phyloP scores from a whole-genome alignment of 1,139 yeast genomes.

The Pichia terricola region DNA sequence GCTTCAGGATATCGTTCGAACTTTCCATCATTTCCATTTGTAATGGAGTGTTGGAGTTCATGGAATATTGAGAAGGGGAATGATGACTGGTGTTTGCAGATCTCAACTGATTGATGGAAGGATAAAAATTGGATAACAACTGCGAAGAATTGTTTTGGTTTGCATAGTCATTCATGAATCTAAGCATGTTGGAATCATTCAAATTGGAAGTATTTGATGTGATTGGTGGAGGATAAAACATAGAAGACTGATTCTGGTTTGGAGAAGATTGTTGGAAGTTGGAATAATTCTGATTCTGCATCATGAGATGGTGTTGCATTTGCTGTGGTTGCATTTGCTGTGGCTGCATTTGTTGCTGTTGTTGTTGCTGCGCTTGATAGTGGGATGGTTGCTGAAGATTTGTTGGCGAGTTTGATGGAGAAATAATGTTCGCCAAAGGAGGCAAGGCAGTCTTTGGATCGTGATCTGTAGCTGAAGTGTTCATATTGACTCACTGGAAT shows the following conservation, averaged over 20 bases:
- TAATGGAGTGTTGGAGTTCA: neutral
- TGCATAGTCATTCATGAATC: slow-evolving; percentile 7
- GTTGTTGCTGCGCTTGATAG: slow-evolving; percentile 6
- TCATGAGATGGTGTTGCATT: slow-evolving; percentile 6
- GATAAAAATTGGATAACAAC: slow-evolving; percentile 3
- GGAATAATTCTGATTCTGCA: too few relatives aligned
- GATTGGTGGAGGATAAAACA: slow-evolving; percentile 6
- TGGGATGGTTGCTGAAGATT: neutral
- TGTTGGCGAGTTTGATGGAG: slow-evolving; percentile 9
- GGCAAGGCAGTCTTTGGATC: slow-evolving; percentile 20
- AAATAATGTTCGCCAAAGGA: slow-evolving; percentile 20
- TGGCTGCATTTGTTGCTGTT: slow-evolving; percentile 8
- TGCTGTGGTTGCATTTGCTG: slow-evolving; percentile 12
- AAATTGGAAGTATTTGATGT: slow-evolving; percentile 1
- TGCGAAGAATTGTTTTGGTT: neutral
- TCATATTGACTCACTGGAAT: too few relatives aligned
- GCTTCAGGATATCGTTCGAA: slow-evolving; percentile 5
- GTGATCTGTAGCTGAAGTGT: slow-evolving; percentile 1
- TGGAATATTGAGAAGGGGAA: slow-evolving; percentile 7
- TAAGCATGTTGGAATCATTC: slow-evolving; percentile 3
- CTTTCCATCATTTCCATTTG: neutral
- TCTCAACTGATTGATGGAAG: slow-evolving; percentile 5
- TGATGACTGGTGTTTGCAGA: slow-evolving; percentile 2
- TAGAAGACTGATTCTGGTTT: slow-evolving; percentile 3
- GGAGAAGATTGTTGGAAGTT: neutral